A percentile compares a stretch with the other conserved stretches of the same genome.
Conservation (phyloP, 1,139 yeast genomes). For the Yamadazyma sp. region DNA sequence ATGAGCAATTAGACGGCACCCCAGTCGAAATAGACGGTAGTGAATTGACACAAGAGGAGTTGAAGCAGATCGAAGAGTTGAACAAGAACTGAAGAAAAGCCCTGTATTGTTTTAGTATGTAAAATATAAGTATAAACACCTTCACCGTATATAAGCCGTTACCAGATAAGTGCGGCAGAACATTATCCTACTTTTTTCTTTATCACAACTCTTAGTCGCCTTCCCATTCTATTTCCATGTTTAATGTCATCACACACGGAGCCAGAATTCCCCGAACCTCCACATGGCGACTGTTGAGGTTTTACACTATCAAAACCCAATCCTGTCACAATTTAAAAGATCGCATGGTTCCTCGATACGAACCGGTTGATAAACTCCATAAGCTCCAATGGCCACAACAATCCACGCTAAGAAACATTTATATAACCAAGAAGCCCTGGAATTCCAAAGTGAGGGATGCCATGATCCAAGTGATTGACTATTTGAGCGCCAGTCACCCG, state of each 20-base stretch:
- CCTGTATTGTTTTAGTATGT: background rate
- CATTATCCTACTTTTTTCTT: too few relatives aligned
- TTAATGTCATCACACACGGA: too few relatives aligned
- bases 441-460: conserved; percentile 64
- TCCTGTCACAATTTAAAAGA: conserved; percentile 16
- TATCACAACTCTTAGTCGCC: too few relatives aligned
- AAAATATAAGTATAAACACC: background rate
- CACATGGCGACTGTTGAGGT: too few relatives aligned
- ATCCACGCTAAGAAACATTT: conserved; percentile 62
- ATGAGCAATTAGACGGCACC: background rate
- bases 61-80: conserved; percentile 39
- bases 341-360: conserved; percentile 21
- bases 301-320: background rate
- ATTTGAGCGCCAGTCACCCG: conserved; percentile 59
- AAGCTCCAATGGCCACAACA: conserved; percentile 41
- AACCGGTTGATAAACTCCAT: conserved; percentile 49
- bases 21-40: too few relatives aligned
- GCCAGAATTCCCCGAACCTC: too few relatives aligned
- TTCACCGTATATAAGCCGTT: too few relatives aligned
- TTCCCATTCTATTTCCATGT: too few relatives aligned
- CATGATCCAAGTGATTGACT: conserved; percentile 60
- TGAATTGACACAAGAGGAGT: conserved; percentile 38
- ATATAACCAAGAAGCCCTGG: conserved; percentile 85
- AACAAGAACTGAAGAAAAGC: conserved; percentile 21
- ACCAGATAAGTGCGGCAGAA: too few relatives aligned